phyloP scores from a whole-genome alignment of 352 stramenopile species.

The Phytophthora capsici region DNA sequence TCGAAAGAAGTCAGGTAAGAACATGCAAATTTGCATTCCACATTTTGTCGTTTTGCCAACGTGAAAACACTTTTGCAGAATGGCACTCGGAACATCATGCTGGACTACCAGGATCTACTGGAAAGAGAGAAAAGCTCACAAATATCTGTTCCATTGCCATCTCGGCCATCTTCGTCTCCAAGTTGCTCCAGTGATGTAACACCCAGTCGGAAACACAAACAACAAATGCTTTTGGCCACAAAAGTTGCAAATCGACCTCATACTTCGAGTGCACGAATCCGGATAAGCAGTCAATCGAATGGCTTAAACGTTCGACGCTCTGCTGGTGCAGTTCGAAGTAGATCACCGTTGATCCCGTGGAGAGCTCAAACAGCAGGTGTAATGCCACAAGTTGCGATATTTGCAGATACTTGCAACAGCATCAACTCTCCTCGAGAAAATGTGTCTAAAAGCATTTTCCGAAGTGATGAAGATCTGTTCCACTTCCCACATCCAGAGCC shows the following conservation, averaged over 20 bases:
- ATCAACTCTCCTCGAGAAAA: too few species aligned
- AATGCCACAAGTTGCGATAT: conserved; percentile 10
- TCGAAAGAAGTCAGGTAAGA: conserved; percentile 65
- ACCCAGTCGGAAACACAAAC: conserved; percentile 52
- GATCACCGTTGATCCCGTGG: conserved; percentile 16
- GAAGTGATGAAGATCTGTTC: conserved; percentile 29
- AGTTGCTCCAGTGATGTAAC: conserved; percentile 19
- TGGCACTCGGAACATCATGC: conserved; percentile 67
- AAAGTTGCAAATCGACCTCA: conserved; percentile 26
- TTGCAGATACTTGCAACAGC: background rate
- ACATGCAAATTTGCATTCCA: background rate
- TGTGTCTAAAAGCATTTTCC: too few species aligned
- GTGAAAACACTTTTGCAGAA: conserved; percentile 34
- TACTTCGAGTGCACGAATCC: conserved; percentile 28
- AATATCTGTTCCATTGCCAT: conserved; percentile 25
- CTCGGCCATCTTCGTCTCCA: conserved; percentile 45
- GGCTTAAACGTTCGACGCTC: conserved; percentile 14
- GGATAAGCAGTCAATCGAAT: conserved; percentile 11
- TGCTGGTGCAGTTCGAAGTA: conserved; percentile 29
- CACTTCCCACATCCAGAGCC: conserved; percentile 19
- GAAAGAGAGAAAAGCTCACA: conserved; percentile 48
- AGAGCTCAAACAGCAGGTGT: conserved; percentile 41
- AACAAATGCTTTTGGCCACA: conserved; percentile 46
- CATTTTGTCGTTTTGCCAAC: background rate
- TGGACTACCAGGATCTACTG: conserved; percentile 69